Percentiles rank a stretch among this genome's conserved stretches.
Evolutionary conservation across 371 early-diverging fungal species (phyloP).

Genomic region (Nematocida minor): DNA sequence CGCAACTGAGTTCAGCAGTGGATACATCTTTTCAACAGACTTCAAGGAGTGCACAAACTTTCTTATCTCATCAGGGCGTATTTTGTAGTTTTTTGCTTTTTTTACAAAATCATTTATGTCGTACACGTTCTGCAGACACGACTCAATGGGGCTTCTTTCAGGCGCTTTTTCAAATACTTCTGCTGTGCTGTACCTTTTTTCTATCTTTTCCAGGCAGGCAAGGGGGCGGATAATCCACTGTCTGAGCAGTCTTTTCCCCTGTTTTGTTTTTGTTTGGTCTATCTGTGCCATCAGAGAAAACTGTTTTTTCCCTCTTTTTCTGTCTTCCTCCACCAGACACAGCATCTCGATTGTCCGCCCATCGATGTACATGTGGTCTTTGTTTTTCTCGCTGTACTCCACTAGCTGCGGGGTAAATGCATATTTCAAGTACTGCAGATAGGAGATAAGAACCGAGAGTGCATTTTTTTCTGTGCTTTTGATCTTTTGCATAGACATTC

Average conservation of each 20-base stretch:
- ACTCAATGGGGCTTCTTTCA: constrained; percentile 52
- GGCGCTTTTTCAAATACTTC: constrained; percentile 69
- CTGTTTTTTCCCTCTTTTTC: not conserved
- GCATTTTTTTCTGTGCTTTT: not conserved
- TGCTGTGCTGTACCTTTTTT: constrained; percentile 75
- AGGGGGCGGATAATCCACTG: constrained; percentile 88
- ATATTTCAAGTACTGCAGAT: constrained; percentile 41
- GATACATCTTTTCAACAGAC: not conserved
- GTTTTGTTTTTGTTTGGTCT: constrained; percentile 44
- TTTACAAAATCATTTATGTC: constrained; percentile 84
- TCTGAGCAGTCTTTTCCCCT: constrained; percentile 72
- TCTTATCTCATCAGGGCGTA: constrained; percentile 67
- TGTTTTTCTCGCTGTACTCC: not conserved
- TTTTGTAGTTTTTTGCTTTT: constrained; percentile 75
- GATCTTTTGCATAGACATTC: not conserved
- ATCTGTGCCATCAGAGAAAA: not conserved
- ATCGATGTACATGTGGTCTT: constrained; percentile 27
- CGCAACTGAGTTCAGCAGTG: not conserved
- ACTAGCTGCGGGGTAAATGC: not conserved
- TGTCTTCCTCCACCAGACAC: not conserved
- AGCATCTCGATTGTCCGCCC: constrained; percentile 45
- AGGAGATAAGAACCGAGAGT: constrained; percentile 10
- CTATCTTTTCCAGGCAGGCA: constrained; percentile 70
- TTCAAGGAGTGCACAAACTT: not conserved
- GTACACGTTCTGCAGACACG: constrained; percentile 67